Percentiles rank a stretch among this genome's conserved stretches.
Evolutionary conservation across 768 basidiomycete genomes (phyloP).

Genomic region (Kockovaella imperatae): DNA sequence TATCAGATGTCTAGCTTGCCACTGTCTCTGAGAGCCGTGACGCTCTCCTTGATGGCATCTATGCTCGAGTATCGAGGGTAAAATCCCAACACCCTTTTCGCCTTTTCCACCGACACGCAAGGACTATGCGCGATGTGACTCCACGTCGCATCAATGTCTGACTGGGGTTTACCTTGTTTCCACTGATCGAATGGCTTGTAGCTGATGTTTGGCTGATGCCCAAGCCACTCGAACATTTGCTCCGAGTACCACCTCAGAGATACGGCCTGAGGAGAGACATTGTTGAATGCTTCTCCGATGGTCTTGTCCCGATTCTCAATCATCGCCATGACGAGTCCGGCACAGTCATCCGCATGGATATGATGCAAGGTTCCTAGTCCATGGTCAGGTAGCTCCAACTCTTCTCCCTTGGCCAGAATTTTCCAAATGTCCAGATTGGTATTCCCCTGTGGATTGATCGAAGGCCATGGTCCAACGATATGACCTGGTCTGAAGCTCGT

Average conservation of each 20-base stretch:
- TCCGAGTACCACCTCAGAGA: slow-evolving; percentile 4
- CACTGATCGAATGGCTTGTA: slow-evolving; percentile 2
- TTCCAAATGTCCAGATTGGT: neutral
- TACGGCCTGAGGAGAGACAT: slow-evolving; percentile 3
- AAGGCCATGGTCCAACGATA: slow-evolving; percentile 4
- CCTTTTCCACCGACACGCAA: slow-evolving; percentile 4
- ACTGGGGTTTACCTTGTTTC: neutral
- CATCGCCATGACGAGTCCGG: neutral
- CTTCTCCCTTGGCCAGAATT: neutral
- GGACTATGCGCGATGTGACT: slow-evolving; percentile 5
- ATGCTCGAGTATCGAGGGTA: slow-evolving; percentile 3
- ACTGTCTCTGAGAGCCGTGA: no score
- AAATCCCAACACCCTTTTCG: slow-evolving; percentile 1
- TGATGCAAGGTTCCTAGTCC: slow-evolving; percentile 7
- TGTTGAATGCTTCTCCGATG: slow-evolving; percentile 8
- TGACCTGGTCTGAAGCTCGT: slow-evolving; percentile 7
- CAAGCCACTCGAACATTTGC: slow-evolving; percentile 3
- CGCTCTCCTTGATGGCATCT: slow-evolving; percentile 5
- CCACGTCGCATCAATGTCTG: neutral
- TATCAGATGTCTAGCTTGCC: neutral
- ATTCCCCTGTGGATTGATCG: slow-evolving; percentile 8
- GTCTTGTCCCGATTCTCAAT: slow-evolving; percentile 1
- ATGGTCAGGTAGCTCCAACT: slow-evolving; percentile 3
- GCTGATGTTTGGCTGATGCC: neutral
- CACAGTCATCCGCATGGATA: slow-evolving; percentile 5